Evolutionary conservation across 768 basidiomycete genomes (phyloP).

Genomic region (Rhodotorula graminis): DNA sequence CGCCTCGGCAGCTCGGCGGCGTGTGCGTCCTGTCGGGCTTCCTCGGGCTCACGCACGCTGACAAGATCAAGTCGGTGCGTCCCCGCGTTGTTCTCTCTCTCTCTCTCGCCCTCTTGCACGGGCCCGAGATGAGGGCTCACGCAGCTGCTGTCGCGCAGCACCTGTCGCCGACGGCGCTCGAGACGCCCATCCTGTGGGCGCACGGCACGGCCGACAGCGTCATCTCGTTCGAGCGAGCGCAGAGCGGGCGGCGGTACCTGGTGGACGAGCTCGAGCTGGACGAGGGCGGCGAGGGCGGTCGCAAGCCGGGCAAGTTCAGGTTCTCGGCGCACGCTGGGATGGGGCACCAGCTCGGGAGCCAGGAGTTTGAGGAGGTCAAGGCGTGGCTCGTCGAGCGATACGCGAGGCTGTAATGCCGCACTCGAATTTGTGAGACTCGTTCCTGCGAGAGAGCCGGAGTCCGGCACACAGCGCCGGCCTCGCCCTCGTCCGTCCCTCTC

Average conservation of each 20-base stretch:
- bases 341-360: slow-evolving; percentile 4
- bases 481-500: too few relatives aligned
- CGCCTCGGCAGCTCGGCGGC: slow-evolving; percentile 10
- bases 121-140: not conserved
- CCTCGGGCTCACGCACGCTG: slow-evolving; percentile 15
- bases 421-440: not conserved
- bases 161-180: slow-evolving; percentile 51
- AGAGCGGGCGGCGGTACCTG: slow-evolving; percentile 5
- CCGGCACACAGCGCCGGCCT: too few relatives aligned
- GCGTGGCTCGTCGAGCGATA: slow-evolving; percentile 13
- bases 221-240: not conserved
- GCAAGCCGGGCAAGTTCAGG: slow-evolving; percentile 46
- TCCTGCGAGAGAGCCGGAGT: too few relatives aligned
- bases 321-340: slow-evolving; percentile 25
- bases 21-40: slow-evolving; percentile 8
- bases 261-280: slow-evolving; percentile 54
- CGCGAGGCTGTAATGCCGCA: not conserved
- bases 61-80: slow-evolving; percentile 19
- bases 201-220: slow-evolving; percentile 21
- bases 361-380: slow-evolving; percentile 14
- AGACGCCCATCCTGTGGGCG: slow-evolving; percentile 15
- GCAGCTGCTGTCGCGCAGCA: slow-evolving; percentile 52
- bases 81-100: not conserved
- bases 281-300: slow-evolving; percentile 44
- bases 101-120: not conserved